Conservation (phyloP, 2,329 filamentous ascomycete species). For the Zasmidium angulare region DNA sequence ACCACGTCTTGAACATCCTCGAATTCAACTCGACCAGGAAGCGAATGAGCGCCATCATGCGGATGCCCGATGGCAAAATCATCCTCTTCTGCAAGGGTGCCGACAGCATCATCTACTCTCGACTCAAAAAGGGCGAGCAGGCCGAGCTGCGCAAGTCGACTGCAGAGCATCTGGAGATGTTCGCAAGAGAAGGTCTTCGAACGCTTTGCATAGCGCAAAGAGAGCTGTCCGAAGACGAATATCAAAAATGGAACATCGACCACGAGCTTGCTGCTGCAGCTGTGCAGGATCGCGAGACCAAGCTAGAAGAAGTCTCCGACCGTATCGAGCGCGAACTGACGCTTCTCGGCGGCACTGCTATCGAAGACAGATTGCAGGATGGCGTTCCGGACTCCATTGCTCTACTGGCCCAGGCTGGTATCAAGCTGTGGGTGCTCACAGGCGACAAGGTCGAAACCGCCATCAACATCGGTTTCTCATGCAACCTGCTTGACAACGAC, state of each 20-base stretch:
- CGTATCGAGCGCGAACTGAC: constrained; percentile 86
- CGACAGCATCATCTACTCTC: constrained; percentile 94
- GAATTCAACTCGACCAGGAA: constrained; percentile 98
- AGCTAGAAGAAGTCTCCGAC: constrained; percentile 85
- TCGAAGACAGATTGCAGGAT: constrained; percentile 94
- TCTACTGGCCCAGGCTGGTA: constrained; percentile 85
- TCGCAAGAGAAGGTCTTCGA: constrained; percentile 89
- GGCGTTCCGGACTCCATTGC: constrained; percentile 95
- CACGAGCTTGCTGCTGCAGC: constrained; percentile 85
- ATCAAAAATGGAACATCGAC: constrained; percentile 77
- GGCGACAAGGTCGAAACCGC: constrained; percentile 99
- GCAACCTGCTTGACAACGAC: constrained; percentile 93
- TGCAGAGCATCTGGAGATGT: constrained; percentile 94
- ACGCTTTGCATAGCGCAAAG: constrained; percentile 91
- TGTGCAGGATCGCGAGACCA: constrained; percentile 84
- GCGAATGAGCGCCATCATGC: constrained; percentile 94
- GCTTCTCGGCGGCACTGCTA: constrained; percentile 89
- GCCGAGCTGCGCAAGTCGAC: constrained; percentile 77
- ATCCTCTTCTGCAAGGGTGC: constrained; percentile 95
- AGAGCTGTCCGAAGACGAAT: constrained; percentile 78
- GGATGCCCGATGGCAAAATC: constrained; percentile 89
- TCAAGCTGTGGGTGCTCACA: constrained; percentile 97
- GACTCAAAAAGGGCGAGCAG: constrained; percentile 82
- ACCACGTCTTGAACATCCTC: constrained; percentile 86
- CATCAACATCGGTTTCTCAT: constrained; percentile 99